phyloP scores from a whole-genome alignment of 1,139 yeast species.

The Protomyces inouyei region DNA sequence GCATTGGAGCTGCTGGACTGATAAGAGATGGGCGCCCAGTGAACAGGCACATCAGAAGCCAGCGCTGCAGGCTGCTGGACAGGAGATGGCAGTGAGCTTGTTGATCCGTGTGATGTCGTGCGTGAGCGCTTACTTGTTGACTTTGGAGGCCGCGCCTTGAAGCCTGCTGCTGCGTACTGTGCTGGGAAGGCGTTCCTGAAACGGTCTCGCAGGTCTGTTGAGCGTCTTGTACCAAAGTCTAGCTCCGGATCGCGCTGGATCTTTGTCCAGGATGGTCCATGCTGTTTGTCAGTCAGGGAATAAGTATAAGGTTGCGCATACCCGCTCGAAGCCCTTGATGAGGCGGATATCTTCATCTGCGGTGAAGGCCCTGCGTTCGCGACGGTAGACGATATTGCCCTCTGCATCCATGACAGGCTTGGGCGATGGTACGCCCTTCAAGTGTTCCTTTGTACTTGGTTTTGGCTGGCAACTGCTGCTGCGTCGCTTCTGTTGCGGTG shows the following conservation, averaged over 20 bases:
- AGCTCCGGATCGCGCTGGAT: conserved; percentile 49
- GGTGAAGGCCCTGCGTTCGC: conserved; percentile 49
- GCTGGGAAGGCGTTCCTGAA: conserved; percentile 47
- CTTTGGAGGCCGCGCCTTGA: conserved; percentile 35
- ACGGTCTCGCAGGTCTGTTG: conserved; percentile 43
- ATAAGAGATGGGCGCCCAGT: background rate
- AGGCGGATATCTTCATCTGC: conserved; percentile 70
- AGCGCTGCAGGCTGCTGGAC: background rate
- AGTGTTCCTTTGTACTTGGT: background rate
- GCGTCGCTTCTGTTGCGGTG: background rate
- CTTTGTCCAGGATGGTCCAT: conserved; percentile 87
- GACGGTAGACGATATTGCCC: conserved; percentile 40
- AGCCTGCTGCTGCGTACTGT: conserved; percentile 45
- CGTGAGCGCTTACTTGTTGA: background rate
- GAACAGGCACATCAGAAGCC: background rate
- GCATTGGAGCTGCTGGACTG: background rate
- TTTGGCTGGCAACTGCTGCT: conserved; percentile 2
- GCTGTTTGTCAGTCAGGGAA: conserved; percentile 36
- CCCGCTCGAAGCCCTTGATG: conserved; percentile 56
- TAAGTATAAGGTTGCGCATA: background rate
- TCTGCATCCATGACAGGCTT: background rate
- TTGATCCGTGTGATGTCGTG: background rate
- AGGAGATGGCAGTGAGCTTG: background rate
- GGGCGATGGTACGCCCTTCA: background rate
- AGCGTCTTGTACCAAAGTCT: conserved; percentile 42